phyloP scores from a whole-genome alignment of 768 basidiomycete genomes.

The Rhodotorula kratochvilovae region DNA sequence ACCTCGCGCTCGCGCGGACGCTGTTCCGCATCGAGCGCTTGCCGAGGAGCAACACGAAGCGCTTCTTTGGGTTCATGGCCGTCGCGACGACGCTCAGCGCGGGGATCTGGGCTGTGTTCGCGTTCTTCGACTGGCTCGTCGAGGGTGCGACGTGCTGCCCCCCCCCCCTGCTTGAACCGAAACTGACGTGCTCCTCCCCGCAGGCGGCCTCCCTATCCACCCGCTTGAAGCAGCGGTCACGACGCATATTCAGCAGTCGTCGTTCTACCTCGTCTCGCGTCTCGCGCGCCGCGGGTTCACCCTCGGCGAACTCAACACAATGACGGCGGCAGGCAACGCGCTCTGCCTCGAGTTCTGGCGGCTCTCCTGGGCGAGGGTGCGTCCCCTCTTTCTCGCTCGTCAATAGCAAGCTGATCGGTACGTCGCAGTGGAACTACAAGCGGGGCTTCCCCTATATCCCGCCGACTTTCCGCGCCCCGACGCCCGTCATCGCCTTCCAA shows the following conservation, averaged over 20 bases:
- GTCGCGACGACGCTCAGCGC: conserved; percentile 30
- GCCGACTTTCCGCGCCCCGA: conserved; percentile 85
- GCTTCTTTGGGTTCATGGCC: conserved; percentile 42
- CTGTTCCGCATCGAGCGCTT: conserved; percentile 39
- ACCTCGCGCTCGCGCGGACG: conserved; percentile 39
- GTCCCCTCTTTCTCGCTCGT: conserved; percentile 42
- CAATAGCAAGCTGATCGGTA: not conserved
- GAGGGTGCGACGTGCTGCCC: conserved; percentile 43
- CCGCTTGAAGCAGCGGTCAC: conserved; percentile 39
- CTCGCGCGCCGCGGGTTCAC: conserved; percentile 93
- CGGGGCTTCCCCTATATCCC: conserved; percentile 74
- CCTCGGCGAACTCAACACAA: conserved; percentile 83
- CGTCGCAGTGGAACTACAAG: conserved; percentile 39
- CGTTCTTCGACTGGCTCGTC: conserved; percentile 42
- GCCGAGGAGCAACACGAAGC: conserved; percentile 41
- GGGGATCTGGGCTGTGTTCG: conserved; percentile 26
- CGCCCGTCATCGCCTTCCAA: conserved; percentile 85
- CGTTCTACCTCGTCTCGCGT: conserved; percentile 80
- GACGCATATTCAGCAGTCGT: conserved; percentile 79
- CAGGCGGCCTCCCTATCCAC: conserved; percentile 32
- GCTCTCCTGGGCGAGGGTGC: conserved; percentile 72
- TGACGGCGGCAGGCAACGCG: conserved; percentile 80
- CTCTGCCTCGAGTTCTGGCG: conserved; percentile 81
- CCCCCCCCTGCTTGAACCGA: not conserved
- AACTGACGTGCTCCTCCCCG: not conserved